Evolutionary conservation across 495 filamentous ascomycete species (phyloP).

Genomic region (Clohesyomyces aquaticus): DNA sequence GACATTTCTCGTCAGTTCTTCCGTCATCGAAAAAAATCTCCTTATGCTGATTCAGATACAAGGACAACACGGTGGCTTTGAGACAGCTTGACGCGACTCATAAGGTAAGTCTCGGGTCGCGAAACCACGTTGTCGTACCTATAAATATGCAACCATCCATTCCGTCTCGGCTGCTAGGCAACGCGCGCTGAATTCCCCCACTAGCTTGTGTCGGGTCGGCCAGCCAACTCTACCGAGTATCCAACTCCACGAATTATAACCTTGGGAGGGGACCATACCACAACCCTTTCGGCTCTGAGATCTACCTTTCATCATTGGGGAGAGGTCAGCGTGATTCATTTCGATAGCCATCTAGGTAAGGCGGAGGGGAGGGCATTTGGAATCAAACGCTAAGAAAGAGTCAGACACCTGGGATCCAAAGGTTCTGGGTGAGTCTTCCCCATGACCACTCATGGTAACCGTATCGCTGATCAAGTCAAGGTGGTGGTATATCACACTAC

Average conservation of each 20-base stretch:
- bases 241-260: conserved; percentile 53
- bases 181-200: not conserved
- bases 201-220: conserved; percentile 43
- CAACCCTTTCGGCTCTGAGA: conserved; percentile 54
- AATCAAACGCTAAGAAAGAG: conserved; percentile 19
- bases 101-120: conserved; percentile 40
- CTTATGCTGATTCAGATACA: conserved; percentile 6
- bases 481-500: conserved; percentile 56
- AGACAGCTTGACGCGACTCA: conserved; percentile 56
- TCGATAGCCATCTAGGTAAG: conserved; percentile 57
- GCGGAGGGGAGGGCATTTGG: conserved; percentile 6
- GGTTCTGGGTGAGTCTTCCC: conserved; percentile 46
- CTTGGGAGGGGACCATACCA: conserved; percentile 59
- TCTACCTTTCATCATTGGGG: conserved; percentile 53
- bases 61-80: conserved; percentile 58
- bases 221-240: conserved; percentile 38
- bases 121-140: too few relatives aligned
- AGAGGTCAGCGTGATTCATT: conserved; percentile 57
- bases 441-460: not conserved
- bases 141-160: too few relatives aligned
- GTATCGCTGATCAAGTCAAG: conserved; percentile 22
- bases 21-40: not conserved
- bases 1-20: conserved; percentile 49
- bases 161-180: too few relatives aligned
- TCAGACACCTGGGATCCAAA: conserved; percentile 56